phyloP scores from a whole-genome alignment of 805 yeast genomes.

The Candida broadrunensis region DNA sequence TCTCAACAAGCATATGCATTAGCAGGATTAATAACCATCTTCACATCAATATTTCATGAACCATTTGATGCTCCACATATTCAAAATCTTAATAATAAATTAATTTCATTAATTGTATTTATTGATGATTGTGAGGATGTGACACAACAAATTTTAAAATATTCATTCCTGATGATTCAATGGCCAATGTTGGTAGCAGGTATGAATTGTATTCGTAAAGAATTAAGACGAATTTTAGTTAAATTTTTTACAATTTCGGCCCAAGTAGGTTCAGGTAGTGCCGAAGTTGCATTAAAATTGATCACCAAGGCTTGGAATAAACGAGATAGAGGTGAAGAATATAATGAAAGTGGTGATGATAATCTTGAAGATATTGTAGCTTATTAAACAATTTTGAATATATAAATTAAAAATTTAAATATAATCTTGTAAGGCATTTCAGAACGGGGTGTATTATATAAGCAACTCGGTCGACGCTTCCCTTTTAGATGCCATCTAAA shows the following conservation, averaged over 20 bases:
- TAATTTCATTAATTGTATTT: slow-evolving; percentile 6
- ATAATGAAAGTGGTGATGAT: slow-evolving; percentile 3
- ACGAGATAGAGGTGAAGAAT: slow-evolving; percentile 7
- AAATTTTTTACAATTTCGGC: slow-evolving; percentile 39
- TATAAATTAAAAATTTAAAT: no score
- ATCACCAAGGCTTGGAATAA: slow-evolving; percentile 25
- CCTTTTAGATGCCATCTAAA: neutral
- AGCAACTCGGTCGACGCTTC: neutral
- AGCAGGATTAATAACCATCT: slow-evolving; percentile 30
- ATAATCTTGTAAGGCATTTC: neutral
- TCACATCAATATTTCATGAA: slow-evolving; percentile 31
- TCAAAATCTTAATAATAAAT: slow-evolving; percentile 12
- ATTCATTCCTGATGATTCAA: slow-evolving; percentile 42
- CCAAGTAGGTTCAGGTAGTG: slow-evolving; percentile 48
- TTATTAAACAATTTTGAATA: no score
- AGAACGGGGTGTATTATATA: neutral
- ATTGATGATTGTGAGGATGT: slow-evolving; percentile 3
- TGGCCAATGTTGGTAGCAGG: slow-evolving; percentile 57
- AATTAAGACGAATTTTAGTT: slow-evolving; percentile 31
- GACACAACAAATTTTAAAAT: slow-evolving; percentile 4
- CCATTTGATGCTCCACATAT: slow-evolving; percentile 34
- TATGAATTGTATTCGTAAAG: slow-evolving; percentile 32
- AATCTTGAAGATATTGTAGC: slow-evolving; percentile 9
- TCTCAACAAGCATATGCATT: slow-evolving; percentile 45
- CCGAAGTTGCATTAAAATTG: slow-evolving; percentile 33